These are phyloP conservation scores for Hymenoscyphus linearis DNA, from an alignment of 2,329 filamentous ascomycete genomes.

Conservation along the genomic window DNA sequence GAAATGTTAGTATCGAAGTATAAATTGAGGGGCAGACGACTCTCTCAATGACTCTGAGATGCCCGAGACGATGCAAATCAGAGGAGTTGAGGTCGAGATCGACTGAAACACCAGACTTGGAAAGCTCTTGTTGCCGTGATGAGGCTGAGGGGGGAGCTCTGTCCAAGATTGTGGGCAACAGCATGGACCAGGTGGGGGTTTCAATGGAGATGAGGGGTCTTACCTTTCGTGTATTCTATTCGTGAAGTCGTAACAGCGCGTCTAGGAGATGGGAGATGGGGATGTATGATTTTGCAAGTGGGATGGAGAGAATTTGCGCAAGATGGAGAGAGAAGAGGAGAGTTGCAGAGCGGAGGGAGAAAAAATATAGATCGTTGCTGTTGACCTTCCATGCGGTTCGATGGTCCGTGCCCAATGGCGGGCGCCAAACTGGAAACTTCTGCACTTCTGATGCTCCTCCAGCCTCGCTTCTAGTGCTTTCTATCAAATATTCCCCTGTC, in stretches of 20 bases:
- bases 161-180: slow-evolving; percentile 5
- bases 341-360: background rate
- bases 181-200: background rate
- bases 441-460: background rate
- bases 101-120: background rate
- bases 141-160: slow-evolving; percentile 17
- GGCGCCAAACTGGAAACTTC: background rate
- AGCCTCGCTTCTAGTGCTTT: slow-evolving; percentile 10
- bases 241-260: slow-evolving; percentile 10
- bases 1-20: slow-evolving; percentile 12
- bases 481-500: slow-evolving; percentile 1
- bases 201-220: background rate
- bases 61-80: background rate
- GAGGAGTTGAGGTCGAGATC: background rate
- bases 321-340: background rate
- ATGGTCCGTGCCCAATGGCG: background rate
- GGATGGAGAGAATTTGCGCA: slow-evolving; percentile 4
- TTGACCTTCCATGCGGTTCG: slow-evolving; percentile 9
- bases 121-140: slow-evolving; percentile 14
- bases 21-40: background rate
- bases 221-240: slow-evolving; percentile 11
- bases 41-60: background rate
- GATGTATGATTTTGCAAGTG: slow-evolving; percentile 5
- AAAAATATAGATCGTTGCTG: slow-evolving; percentile 7
- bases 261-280: background rate